Evolutionary conservation across 192 early-diverging fungal genomes (phyloP).

Genomic region (Coemansia javaensis): DNA sequence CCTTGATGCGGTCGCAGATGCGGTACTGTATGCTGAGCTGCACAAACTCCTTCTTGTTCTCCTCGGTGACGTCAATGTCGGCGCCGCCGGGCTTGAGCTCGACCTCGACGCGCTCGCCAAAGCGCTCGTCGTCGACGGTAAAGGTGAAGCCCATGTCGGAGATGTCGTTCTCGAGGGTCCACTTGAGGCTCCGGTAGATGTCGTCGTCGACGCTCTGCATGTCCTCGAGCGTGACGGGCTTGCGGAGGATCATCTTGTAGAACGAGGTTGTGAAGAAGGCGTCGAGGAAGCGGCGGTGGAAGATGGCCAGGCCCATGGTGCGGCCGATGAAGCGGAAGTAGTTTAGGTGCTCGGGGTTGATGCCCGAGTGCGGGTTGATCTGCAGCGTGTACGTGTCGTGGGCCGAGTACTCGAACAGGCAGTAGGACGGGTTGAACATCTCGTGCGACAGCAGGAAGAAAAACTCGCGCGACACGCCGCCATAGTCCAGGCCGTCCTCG

Average conservation of each 20-base stretch:
- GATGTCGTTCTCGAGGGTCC: slow-evolving; percentile 93
- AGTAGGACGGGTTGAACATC: slow-evolving; percentile 98
- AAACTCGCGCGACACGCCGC: slow-evolving; percentile 94
- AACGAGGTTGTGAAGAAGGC: slow-evolving; percentile 94
- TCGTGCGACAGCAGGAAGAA: slow-evolving; percentile 97
- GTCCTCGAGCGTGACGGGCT: slow-evolving; percentile 82
- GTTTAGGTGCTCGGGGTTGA: slow-evolving; percentile 97
- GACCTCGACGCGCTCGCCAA: slow-evolving; percentile 82
- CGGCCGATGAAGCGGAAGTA: slow-evolving; percentile 99
- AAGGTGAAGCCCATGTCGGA: slow-evolving; percentile 83
- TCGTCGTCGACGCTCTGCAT: slow-evolving; percentile 95
- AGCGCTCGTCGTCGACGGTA: slow-evolving; percentile 90
- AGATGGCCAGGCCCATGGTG: slow-evolving; percentile 90
- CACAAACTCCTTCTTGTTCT: slow-evolving; percentile 95
- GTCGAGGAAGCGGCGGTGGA: slow-evolving; percentile 95
- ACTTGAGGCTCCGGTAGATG: slow-evolving; percentile 83
- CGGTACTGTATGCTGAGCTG: slow-evolving; percentile 85
- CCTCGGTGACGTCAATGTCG: slow-evolving; percentile 92
- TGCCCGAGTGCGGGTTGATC: slow-evolving; percentile 90
- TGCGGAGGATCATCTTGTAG: slow-evolving; percentile 94
- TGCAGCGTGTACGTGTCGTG: slow-evolving; percentile 98
- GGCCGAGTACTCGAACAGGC: slow-evolving; percentile 95
- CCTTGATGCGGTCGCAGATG: slow-evolving; percentile 84
- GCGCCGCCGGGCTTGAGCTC: slow-evolving; percentile 85
- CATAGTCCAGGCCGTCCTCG: slow-evolving; percentile 98